Evolutionary conservation across 805 yeast genomes (phyloP).

Genomic region (Saccharomyces cerevisiae): DNA sequence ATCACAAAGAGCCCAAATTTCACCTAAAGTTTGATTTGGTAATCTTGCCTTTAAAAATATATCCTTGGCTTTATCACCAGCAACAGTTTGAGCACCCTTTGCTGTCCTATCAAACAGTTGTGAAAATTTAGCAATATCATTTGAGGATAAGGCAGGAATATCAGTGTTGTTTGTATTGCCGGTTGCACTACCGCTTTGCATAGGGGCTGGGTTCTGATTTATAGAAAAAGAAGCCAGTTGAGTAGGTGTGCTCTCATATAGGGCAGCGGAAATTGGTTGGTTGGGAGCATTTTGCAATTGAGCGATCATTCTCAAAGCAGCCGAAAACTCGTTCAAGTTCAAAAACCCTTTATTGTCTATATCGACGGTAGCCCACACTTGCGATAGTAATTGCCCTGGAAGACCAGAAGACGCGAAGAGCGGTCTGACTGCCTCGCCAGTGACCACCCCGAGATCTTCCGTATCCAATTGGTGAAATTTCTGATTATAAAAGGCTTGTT

Average conservation of each 20-base stretch:
- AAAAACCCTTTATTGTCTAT: conserved; percentile 78
- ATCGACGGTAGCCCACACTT: conserved; percentile 94
- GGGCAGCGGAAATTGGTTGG: conserved; percentile 41
- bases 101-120: conserved; percentile 62
- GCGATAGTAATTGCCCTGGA: conserved; percentile 69
- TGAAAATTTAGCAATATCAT: conserved; percentile 57
- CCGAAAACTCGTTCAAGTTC: conserved; percentile 69
- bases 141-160: conserved; percentile 46
- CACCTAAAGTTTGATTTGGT: conserved; percentile 68
- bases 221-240: conserved; percentile 31
- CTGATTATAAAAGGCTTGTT: conserved; percentile 62
- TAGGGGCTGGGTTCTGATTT: conserved; percentile 29
- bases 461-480: conserved; percentile 74
- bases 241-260: conserved; percentile 23
- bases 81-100: conserved; percentile 42
- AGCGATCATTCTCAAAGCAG: conserved; percentile 84
- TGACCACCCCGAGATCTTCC: conserved; percentile 68
- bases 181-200: conserved; percentile 27
- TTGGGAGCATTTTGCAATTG: conserved; percentile 62
- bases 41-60: conserved; percentile 85
- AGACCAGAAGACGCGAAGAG: conserved; percentile 81
- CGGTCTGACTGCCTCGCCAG: conserved; percentile 80
- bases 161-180: conserved; percentile 17
- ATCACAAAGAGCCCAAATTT: conserved; percentile 86
- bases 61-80: conserved; percentile 74